These are phyloP conservation scores for Aspergillus mulundensis DNA, from an alignment of 495 filamentous ascomycete genomes.

Conservation along the genomic window DNA sequence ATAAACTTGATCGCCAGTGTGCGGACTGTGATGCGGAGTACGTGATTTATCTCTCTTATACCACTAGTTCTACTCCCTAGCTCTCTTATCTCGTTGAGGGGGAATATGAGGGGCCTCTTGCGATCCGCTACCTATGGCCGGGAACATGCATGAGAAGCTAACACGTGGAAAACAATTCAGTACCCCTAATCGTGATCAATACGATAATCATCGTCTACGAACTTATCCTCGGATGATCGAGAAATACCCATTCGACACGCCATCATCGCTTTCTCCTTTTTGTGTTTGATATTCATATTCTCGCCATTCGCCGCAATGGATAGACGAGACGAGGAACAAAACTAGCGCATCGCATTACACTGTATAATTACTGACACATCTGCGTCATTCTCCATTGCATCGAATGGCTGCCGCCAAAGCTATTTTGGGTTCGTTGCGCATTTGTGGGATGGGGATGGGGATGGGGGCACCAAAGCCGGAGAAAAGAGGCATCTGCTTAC, in stretches of 20 bases:
- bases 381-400: background rate
- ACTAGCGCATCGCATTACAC: background rate
- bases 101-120: too few relatives aligned
- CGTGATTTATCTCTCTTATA: slow-evolving; percentile 29
- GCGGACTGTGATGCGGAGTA: slow-evolving; percentile 92
- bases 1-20: slow-evolving; percentile 89
- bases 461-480: too few relatives aligned
- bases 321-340: background rate
- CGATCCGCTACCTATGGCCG: background rate
- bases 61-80: too few relatives aligned
- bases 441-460: background rate
- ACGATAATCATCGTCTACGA: slow-evolving; percentile 86
- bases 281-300: background rate
- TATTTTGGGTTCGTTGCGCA: background rate
- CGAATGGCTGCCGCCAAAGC: background rate
- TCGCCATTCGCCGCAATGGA: background rate
- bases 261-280: background rate
- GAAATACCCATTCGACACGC: background rate
- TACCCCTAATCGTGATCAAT: slow-evolving; percentile 92
- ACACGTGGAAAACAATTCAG: slow-evolving; percentile 37
- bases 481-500: too few relatives aligned
- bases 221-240: slow-evolving; percentile 72
- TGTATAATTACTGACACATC: background rate
- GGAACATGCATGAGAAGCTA: background rate
- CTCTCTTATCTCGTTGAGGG: background rate